These are phyloP conservation scores for Arachis hypogaea DNA, from an alignment of 306 rosid species.

Conservation along the genomic window DNA sequence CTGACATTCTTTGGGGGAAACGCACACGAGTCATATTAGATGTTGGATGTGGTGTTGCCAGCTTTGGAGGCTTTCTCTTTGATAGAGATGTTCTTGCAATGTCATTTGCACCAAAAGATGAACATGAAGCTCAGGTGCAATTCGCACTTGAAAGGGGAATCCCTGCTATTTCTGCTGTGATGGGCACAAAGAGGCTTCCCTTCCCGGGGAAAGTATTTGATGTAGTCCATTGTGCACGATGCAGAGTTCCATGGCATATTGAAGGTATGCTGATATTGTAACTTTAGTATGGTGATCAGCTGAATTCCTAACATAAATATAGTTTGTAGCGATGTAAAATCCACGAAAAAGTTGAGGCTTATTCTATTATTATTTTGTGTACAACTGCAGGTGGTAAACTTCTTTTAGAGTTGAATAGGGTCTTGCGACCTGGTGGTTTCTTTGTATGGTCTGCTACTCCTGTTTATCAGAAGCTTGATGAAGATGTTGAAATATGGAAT, in stretches of 20 bases:
- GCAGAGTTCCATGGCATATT: slow-evolving; percentile 99
- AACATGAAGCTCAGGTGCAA: slow-evolving; percentile 99
- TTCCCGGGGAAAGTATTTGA: slow-evolving; percentile 93
- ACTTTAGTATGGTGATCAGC: slow-evolving; percentile 24
- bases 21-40: slow-evolving; percentile 85
- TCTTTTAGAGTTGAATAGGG: slow-evolving; percentile 92
- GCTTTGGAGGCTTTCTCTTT: slow-evolving; percentile 97
- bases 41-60: slow-evolving; percentile 99
- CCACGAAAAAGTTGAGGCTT: slow-evolving; percentile 24
- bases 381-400: slow-evolving; percentile 90
- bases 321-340: slow-evolving; percentile 8
- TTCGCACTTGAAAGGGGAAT: slow-evolving; percentile 99
- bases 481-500: slow-evolving; percentile 88
- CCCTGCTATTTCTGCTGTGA: slow-evolving; percentile 97
- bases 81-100: slow-evolving; percentile 89
- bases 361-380: slow-evolving; percentile 10
- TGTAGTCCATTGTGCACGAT: slow-evolving; percentile 91
- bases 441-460: slow-evolving; percentile 99
- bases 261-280: slow-evolving; percentile 63
- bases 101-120: slow-evolving; percentile 98
- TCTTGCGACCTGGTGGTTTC: slow-evolving; percentile 97
- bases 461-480: slow-evolving; percentile 80
- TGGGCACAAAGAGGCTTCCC: slow-evolving; percentile 98
- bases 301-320: slow-evolving; percentile 20
- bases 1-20: slow-evolving; percentile 90